Evolutionary conservation across 345 rosid species (phyloP).

Genomic region (Isatis tinctoria): DNA sequence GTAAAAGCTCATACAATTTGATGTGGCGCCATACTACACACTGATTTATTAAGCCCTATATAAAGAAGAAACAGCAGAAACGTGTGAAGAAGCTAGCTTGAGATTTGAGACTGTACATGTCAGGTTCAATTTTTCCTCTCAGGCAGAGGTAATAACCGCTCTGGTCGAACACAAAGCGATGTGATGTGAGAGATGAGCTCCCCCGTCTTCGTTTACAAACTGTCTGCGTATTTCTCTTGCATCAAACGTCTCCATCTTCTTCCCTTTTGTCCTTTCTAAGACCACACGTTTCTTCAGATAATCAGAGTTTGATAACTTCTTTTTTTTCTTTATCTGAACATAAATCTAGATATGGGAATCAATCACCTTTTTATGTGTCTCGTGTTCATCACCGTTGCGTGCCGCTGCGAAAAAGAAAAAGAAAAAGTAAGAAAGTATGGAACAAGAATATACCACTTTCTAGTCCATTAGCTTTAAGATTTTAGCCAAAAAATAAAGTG

Average conservation of each 20-base stretch:
- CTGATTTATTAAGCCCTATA: neutral
- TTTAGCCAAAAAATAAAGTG: neutral
- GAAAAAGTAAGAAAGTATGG: neutral
- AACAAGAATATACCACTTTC: neutral
- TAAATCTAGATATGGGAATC: neutral
- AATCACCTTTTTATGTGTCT: conserved; percentile 61
- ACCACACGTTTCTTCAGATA: neutral
- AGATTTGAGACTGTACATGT: neutral
- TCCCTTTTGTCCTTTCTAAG: conserved; percentile 39
- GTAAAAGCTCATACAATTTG: neutral
- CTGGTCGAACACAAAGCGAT: conserved; percentile 57
- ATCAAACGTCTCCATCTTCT: conserved; percentile 48
- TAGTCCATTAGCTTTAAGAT: neutral
- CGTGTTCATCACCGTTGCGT: conserved; percentile 74
- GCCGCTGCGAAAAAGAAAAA: no score
- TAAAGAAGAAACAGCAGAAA: neutral
- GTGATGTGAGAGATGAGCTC: conserved; percentile 91
- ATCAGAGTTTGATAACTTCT: neutral
- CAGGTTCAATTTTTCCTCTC: neutral
- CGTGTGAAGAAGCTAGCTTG: neutral
- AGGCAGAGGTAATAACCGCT: conserved; percentile 65
- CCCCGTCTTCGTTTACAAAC: conserved; percentile 77
- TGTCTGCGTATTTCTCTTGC: conserved; percentile 61
- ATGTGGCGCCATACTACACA: neutral
- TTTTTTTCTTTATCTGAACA: neutral